Evolutionary conservation across 2,329 filamentous ascomycete species (phyloP), one percentile per base, ranked within the genome.

Genomic region (Paecilomyces sp.): DNA sequence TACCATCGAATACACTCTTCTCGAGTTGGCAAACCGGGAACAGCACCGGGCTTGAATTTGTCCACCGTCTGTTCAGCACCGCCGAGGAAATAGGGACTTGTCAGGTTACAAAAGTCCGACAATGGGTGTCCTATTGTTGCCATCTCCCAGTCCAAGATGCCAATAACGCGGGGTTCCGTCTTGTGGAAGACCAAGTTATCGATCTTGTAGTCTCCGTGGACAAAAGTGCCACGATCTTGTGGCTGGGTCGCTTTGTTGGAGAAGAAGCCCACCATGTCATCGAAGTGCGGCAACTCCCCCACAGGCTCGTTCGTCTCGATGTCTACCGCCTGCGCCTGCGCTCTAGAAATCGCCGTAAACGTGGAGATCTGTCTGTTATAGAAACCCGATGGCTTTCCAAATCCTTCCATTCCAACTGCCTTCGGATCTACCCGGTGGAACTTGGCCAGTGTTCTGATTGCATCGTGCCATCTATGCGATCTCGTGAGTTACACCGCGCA

Each of bases 141-240:
- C 91, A 99, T 96, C 79, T 97, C 94, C 93, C 93, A 97, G 77
- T 99, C 94, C 5, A 97, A 78, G 58, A 97, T 92, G 3, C 93
- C 94, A 75, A 97, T 92, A 12, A 97, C 92, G 57, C 87, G 82
- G 5, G 92, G 86, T 73, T 93, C 89, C 0, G 90, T 92, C 77
- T 90, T 89, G 79, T 97, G 91, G 74, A 96, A 99, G 50, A 94
- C 86, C 65, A 93, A 74, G 68, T 94, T 94, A 74, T 94, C 90
- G 69, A 93, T 96, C 80, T 97, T 99, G 80, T 93, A 99, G 75
- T 99, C 94, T 36, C 94, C 94, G 70, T 97, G 94, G 31, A 97
- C 88, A 63, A 97, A 83, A 3, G 88, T 88, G 24, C 84, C 86
- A 62, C 90, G 82, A 72, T 97, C 93, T 62, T 82, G 79, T 0